A percentile compares a stretch with the other conserved stretches of the same genome.
Evolutionary conservation across 2,329 filamentous ascomycete genomes (phyloP).

Genomic region (Curvularia sp.): DNA sequence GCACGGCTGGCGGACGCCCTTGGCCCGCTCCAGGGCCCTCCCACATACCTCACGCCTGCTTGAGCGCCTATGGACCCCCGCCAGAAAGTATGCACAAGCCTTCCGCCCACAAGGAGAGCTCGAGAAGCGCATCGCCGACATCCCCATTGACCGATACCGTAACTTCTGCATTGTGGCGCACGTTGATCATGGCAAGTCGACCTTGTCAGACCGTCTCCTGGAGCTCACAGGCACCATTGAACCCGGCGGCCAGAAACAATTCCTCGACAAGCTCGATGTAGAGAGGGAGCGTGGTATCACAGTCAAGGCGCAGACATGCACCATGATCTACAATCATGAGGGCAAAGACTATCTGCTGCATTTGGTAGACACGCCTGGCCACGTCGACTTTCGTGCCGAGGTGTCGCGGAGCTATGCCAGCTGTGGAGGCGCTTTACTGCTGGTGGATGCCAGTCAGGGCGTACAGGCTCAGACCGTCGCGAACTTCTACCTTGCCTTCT

Average conservation of each 20-base stretch:
- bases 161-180: constrained; percentile 99
- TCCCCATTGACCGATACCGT: constrained; percentile 79
- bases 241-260: constrained; percentile 87
- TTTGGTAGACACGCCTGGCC: constrained; percentile 93
- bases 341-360: constrained; percentile 92
- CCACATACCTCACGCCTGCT: constrained; percentile 21
- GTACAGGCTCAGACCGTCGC: constrained; percentile 98
- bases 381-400: constrained; percentile 97
- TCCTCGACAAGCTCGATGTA: constrained; percentile 95
- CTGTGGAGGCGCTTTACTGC: constrained; percentile 84
- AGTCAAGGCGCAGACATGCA: constrained; percentile 98
- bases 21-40: constrained; percentile 30
- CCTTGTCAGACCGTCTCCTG: constrained; percentile 87
- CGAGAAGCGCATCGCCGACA: constrained; percentile 71
- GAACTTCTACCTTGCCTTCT: constrained; percentile 97
- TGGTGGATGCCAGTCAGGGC: constrained; percentile 95
- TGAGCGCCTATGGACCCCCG: constrained; percentile 40
- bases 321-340: constrained; percentile 90
- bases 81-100: constrained; percentile 46
- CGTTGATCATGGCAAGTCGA: constrained; percentile 98
- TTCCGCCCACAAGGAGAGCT: constrained; percentile 58
- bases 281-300: constrained; percentile 96
- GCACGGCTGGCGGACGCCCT: constrained; percentile 45
- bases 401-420: constrained; percentile 95
- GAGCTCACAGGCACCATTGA: constrained; percentile 93